Base-by-base conservation (phyloP, 2,329 filamentous ascomycete genomes). In the Penicillium sp. region DNA sequence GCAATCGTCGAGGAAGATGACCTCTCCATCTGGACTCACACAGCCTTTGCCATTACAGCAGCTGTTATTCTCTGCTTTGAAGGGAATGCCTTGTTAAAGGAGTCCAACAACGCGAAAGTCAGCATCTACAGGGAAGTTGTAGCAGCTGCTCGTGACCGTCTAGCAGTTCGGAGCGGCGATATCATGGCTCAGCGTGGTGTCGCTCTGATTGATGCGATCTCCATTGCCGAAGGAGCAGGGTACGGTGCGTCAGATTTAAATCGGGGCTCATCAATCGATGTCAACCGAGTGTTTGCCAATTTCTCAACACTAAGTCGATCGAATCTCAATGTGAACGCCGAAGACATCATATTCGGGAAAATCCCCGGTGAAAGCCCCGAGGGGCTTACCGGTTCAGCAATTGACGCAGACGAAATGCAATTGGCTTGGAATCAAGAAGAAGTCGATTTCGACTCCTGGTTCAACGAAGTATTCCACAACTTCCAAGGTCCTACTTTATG, bases 41-140 rank as follows among this genome's bases (percentile, higher is more conserved):
- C 62, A 2, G 63, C 63, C 0, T 65, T 65, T 33, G 62, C 60
- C 6, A 65, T 65, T n/a, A 65, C 63, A 7, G 63, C 62, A 2
- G 62, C 60, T 0, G 63, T 66, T 6, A 64, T 65, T 24, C 54
- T 66, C 36, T 65, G 60, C 44, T 66, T 66, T 23, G 59, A 65
- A n/a, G 55, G 62, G 1, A 63, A 61, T 42, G 56, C 59, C 13
- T 49, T 55, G 13, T 39, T 55, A 10, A 56, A 61, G 6, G 42
- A 53, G n/a, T 24, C 53, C 18, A 51, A 50, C 3, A 49, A 50
- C 29, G 48, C 44, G n/a, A 60, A 49, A 16, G 51, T 60, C 6
- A 53, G 60, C 21, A 53, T 54, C n/a, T 63, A 64, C 50, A 53
- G 56, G 42, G 53, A 54, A 16, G 62, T 62, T 10, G 58, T 65